Percentiles rank a stretch among this genome's conserved stretches.
Conservation (phyloP, 2,329 filamentous ascomycete genomes). For the Colletotrichum kahawae region DNA sequence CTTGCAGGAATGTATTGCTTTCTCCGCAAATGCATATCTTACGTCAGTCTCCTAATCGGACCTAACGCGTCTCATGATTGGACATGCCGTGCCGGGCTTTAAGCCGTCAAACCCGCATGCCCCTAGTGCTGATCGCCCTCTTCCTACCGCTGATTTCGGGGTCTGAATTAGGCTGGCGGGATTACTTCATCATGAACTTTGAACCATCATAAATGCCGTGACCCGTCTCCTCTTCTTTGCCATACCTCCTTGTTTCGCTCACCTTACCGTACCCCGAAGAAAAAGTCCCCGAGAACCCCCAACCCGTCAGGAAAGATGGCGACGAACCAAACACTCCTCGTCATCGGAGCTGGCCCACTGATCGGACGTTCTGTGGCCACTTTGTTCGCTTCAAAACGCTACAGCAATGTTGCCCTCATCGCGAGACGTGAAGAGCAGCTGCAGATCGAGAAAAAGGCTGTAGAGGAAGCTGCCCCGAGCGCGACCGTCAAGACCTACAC, state of each 20-base stretch:
- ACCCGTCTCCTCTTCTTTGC: neutral
- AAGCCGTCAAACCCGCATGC: neutral
- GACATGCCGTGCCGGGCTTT: neutral
- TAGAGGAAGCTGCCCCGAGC: slow-evolving; percentile 32
- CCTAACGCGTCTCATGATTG: neutral
- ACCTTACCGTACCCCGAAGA: neutral
- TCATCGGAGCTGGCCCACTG: neutral
- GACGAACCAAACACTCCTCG: slow-evolving; percentile 18
- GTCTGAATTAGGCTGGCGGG: neutral
- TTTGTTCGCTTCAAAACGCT: neutral
- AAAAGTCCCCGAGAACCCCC: fast-evolving
- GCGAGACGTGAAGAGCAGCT: slow-evolving; percentile 47
- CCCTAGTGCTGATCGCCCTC: neutral
- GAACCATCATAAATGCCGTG: neutral
- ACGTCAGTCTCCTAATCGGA: neutral
- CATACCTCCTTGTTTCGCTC: neutral
- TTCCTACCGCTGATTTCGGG: neutral
- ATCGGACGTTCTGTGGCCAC: neutral
- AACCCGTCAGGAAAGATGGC: neutral
- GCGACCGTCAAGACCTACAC: slow-evolving; percentile 45
- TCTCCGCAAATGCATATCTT: neutral
- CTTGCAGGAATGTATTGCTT: neutral
- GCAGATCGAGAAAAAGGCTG: slow-evolving; percentile 34
- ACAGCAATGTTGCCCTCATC: slow-evolving; percentile 49
- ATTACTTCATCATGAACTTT: neutral